Evolutionary conservation across 345 rosid species (phyloP).

Genomic region (Brassica napus): Da-Ae NC_063444.1:31731501-31732000

Average conservation of each 20-base stretch:
- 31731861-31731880: background rate
- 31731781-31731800: background rate
- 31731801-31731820: background rate
- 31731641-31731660: conserved; percentile 5
- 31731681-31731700: background rate
- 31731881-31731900: conserved; percentile 53
- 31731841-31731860: background rate
- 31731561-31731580: background rate
- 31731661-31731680: background rate
- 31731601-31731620: background rate
- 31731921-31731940: conserved; percentile 99
- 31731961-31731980: conserved; percentile 95
- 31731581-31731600: background rate
- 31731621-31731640: background rate
- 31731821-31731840: background rate
- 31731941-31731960: conserved; percentile 99
- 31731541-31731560: background rate
- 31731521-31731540: background rate
- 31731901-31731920: conserved; percentile 99
- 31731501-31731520: background rate
- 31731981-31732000: conserved; percentile 89
- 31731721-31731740: background rate
- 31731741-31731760: background rate
- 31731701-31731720: background rate
- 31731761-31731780: background rate